Conservation (phyloP, 441 rosid species). For the Erysimum cheiri region DNA sequence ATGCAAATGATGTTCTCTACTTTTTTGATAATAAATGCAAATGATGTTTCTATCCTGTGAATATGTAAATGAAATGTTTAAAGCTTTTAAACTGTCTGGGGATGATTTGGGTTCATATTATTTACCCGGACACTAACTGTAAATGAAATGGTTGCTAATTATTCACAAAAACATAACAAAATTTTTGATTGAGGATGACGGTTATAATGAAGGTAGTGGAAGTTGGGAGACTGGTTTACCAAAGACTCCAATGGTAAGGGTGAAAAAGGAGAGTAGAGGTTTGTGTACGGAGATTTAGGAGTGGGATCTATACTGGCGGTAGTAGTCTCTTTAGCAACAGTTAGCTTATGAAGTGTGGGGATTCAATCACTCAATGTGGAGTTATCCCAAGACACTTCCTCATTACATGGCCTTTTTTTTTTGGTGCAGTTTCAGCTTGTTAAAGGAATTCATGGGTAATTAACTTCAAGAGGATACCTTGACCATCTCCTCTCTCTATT, state of each 20-base stretch:
- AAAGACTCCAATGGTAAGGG: background rate
- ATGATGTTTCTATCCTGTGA: background rate
- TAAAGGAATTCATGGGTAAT: background rate
- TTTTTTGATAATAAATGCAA: too few relatives aligned
- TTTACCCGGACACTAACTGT: too few relatives aligned
- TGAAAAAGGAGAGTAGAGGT: background rate
- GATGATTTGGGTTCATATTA: too few relatives aligned
- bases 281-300: background rate
- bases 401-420: background rate
- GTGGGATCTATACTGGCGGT: background rate
- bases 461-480: background rate
- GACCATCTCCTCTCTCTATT: background rate
- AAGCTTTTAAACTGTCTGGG: too few relatives aligned
- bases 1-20: background rate
- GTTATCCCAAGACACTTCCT: background rate
- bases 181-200: too few relatives aligned
- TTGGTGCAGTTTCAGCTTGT: background rate
- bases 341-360: background rate
- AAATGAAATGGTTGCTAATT: too few relatives aligned
- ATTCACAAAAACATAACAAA: too few relatives aligned
- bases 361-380: background rate
- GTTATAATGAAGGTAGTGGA: too few relatives aligned
- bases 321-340: background rate
- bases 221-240: too few relatives aligned
- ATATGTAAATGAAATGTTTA: background rate